These are phyloP conservation scores for Penicillium brasilianum DNA, from an alignment of 2,329 filamentous ascomycete species.

Conservation along the genomic window DNA sequence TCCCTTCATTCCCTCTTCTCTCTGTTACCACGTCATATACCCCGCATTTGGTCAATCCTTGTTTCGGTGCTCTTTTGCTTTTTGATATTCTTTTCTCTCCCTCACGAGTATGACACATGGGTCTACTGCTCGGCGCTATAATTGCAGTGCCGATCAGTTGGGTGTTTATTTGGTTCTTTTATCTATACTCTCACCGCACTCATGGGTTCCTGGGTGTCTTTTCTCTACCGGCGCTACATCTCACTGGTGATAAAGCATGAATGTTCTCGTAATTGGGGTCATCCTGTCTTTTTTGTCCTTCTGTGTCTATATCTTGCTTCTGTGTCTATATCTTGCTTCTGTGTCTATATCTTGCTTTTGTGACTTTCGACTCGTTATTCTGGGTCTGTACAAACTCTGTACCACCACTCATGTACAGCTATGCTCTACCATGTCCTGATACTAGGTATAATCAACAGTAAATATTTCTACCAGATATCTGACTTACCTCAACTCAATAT, in stretches of 20 bases:
- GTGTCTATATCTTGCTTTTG: constrained; percentile 9
- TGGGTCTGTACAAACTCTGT: constrained; percentile 20
- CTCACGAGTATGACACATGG: constrained; percentile 12
- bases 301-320: constrained; percentile 8
- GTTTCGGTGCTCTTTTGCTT: constrained; percentile 13
- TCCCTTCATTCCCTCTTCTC: constrained; percentile 14
- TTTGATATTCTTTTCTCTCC: constrained; percentile 15
- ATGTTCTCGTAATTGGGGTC: constrained; percentile 12
- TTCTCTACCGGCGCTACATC: background rate
- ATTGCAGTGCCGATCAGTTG: constrained; percentile 7
- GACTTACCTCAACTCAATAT: background rate
- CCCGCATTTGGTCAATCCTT: constrained; percentile 30
- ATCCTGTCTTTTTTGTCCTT: constrained; percentile 8
- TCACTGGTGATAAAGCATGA: constrained; percentile 7
- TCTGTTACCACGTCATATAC: constrained; percentile 28
- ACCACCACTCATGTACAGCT: constrained; percentile 20
- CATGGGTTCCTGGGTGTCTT: background rate
- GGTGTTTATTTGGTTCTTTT: constrained; percentile 6
- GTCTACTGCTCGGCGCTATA: constrained; percentile 3
- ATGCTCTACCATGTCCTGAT: background rate
- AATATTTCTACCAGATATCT: background rate
- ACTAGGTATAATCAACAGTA: constrained; percentile 12
- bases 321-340: constrained; percentile 8
- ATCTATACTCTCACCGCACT: background rate
- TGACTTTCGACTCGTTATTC: constrained; percentile 1